phyloP scores from a whole-genome alignment of 75 land plant species.

The Cupressus sempervirens region DNA sequence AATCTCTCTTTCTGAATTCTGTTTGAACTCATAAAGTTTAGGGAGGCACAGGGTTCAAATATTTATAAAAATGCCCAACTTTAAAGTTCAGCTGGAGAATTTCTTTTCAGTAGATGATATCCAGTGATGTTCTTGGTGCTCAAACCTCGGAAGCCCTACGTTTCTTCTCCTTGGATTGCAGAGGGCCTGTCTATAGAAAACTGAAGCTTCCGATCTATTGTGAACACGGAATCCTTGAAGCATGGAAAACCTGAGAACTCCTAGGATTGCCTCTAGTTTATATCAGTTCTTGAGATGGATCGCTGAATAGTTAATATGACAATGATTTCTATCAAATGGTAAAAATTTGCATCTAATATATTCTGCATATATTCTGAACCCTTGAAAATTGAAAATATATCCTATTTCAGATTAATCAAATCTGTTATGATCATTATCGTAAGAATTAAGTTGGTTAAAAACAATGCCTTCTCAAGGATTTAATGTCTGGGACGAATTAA shows the following conservation, averaged over 20 bases:
- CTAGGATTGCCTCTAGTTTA: not conserved
- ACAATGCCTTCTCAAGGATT: not conserved
- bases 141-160: too few relatives aligned
- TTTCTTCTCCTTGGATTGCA: not conserved
- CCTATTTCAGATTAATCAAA: not conserved
- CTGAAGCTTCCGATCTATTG: not conserved
- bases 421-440: not conserved
- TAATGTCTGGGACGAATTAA: not conserved
- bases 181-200: not conserved
- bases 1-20: not conserved
- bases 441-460: not conserved
- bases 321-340: not conserved
- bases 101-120: not conserved
- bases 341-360: not conserved
- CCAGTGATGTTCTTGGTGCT: not conserved
- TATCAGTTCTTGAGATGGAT: not conserved
- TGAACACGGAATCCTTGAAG: not conserved
- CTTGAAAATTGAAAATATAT: not conserved
- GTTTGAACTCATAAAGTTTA: not conserved
- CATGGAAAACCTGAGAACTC: too few relatives aligned
- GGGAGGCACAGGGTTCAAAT: not conserved
- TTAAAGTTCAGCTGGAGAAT: not conserved
- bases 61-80: not conserved
- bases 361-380: not conserved
- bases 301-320: not conserved